Evolutionary conservation across 306 rosid genomes (phyloP).

Genomic region (Inga oerstediana): DNA sequence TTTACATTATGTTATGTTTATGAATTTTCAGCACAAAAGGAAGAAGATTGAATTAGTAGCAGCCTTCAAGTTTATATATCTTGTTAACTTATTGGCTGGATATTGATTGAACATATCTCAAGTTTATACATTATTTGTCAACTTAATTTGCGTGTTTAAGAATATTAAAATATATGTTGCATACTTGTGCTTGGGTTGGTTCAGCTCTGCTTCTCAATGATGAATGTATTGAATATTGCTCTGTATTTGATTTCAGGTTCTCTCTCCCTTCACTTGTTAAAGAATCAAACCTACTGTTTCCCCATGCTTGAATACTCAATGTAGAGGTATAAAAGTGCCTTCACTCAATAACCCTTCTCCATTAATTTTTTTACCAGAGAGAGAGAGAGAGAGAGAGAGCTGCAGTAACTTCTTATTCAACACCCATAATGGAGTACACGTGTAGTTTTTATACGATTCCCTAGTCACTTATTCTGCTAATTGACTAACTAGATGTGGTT

Average conservation of each 20-base stretch:
- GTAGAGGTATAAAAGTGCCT: slow-evolving; percentile 49
- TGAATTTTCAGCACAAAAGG: background rate
- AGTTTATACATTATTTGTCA: background rate
- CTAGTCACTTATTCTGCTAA: too few relatives aligned
- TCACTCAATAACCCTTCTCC: slow-evolving; percentile 87
- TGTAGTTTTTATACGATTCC: too few relatives aligned
- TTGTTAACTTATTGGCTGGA: background rate
- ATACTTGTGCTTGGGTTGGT: background rate
- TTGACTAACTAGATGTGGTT: too few relatives aligned
- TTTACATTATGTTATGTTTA: too few relatives aligned
- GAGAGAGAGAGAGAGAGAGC: too few relatives aligned
- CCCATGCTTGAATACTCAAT: background rate
- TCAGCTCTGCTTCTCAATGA: background rate
- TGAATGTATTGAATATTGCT: too few relatives aligned
- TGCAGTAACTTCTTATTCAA: too few relatives aligned
- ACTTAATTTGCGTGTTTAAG: background rate
- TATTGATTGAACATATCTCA: background rate
- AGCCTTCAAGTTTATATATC: background rate
- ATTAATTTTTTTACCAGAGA: slow-evolving; percentile 39
- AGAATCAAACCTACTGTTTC: too few relatives aligned
- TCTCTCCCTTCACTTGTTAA: too few relatives aligned
- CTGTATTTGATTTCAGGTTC: too few relatives aligned
- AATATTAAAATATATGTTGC: too few relatives aligned
- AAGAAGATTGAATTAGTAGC: background rate
- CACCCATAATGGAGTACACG: too few relatives aligned